Base-by-base conservation (phyloP, 345 rosid species). In the Linum trigynum region DNA sequence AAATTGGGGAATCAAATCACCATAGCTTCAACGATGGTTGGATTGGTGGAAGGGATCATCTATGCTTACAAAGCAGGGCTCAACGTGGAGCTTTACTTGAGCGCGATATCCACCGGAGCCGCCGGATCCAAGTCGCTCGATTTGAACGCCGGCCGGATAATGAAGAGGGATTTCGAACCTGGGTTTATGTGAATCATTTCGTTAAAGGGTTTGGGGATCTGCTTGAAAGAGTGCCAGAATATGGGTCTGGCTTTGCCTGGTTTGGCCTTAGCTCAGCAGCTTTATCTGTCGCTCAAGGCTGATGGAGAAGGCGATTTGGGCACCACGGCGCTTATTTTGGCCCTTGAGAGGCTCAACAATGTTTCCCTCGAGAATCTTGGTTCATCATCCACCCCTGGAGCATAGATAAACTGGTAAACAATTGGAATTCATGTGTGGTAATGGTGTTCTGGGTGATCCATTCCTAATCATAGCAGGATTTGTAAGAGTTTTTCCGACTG, bases 221-320 rank as follows among this genome's bases (percentile, higher is more conserved):
- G 96, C 72, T 80, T 92, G 63, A 84, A 82, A 57, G 96, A 87
- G 66, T 92, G 98, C 61, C 80, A 89, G 70, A 80, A 70, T 50
- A 86, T 89, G 96, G 95, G 92, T 41, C 78, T 92, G n/a, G 92
- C 89, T 41, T 75, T 92, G 75, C 98, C 96, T 4, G 91, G 96
- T 1, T 66, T 89, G 70, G 96, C 95, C 53, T 78, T 92, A 60
- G 89, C 95, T 35, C 96, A 89, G 32, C 96, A 89, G 82, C 92
- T 92, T 78, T 92, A 87, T 72, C 67, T 89, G 80, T 92, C 95
- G 9, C 90, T 92, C 9, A 89, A 84, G 86, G 96, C 96, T 65
- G 91, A 87, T 16, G 92, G 90, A 42, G 87, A 89, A 73, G 96
- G 92, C 43, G 64, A 73, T 77, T 79, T 92, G 51, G 96, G 95